These are phyloP conservation scores for Moesziomyces globuligerus DNA, from an alignment of 1,284 basidiomycete genomes.

Conservation along the genomic window DNA sequence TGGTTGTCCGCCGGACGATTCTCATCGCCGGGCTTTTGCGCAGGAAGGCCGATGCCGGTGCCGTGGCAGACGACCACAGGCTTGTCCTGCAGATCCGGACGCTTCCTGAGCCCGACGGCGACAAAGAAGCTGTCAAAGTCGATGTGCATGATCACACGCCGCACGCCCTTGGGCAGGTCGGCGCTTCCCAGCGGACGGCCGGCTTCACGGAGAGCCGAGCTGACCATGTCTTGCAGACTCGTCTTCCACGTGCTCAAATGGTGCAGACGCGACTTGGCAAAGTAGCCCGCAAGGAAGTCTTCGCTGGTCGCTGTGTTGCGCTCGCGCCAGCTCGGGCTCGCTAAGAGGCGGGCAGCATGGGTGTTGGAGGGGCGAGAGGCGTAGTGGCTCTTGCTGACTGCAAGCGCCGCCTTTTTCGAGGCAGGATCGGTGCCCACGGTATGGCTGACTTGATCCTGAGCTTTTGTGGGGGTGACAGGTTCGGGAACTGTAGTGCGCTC, in stretches of 20 bases:
- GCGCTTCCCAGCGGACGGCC: conserved; percentile 75
- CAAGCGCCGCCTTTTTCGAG: conserved; percentile 26
- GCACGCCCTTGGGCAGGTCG: conserved; percentile 65
- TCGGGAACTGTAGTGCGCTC: neutral
- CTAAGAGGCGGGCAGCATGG: conserved; percentile 53
- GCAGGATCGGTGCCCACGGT: conserved; percentile 47
- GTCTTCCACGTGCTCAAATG: conserved; percentile 92
- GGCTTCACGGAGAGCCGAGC: conserved; percentile 72
- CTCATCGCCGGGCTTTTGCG: conserved; percentile 28
- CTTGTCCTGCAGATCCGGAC: conserved; percentile 67
- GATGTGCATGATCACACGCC: conserved; percentile 63
- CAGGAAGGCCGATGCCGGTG: conserved; percentile 21
- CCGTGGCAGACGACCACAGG: conserved; percentile 96
- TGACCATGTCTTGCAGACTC: conserved; percentile 83
- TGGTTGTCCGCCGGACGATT: conserved; percentile 30
- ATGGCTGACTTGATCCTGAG: conserved; percentile 23
- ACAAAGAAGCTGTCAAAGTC: conserved; percentile 96
- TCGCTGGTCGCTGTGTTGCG: conserved; percentile 84
- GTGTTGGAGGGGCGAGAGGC: conserved; percentile 49
- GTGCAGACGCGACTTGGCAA: conserved; percentile 89
- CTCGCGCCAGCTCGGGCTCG: conserved; percentile 75
- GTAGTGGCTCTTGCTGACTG: conserved; percentile 34
- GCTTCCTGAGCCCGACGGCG: conserved; percentile 56
- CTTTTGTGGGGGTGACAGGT: conserved; percentile 19
- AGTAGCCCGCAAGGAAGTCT: conserved; percentile 88